phyloP scores from a whole-genome alignment of 352 stramenopile species.

The Globisporangium canariense region DNA sequence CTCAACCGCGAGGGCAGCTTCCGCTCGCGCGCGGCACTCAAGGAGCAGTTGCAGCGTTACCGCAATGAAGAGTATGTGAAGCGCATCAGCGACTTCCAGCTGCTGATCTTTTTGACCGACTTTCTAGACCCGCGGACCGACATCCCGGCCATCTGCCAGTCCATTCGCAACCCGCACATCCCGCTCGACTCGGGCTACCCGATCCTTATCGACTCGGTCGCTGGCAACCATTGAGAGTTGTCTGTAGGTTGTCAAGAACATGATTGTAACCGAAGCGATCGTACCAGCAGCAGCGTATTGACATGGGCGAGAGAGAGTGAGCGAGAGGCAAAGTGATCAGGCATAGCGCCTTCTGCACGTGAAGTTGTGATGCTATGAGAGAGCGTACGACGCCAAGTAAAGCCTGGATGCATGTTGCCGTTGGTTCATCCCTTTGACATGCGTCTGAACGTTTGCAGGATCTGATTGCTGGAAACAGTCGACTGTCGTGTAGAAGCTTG shows the following conservation, averaged over 20 bases:
- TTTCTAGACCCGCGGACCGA: constrained; percentile 91
- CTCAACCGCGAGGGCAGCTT: constrained; percentile 86
- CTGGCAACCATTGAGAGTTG: constrained; percentile 52
- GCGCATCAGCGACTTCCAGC: constrained; percentile 95
- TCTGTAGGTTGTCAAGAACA: not conserved
- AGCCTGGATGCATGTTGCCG: no score
- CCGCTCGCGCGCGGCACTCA: constrained; percentile 90
- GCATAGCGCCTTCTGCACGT: no score
- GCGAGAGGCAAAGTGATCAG: no score
- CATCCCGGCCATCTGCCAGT: constrained; percentile 91
- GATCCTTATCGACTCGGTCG: constrained; percentile 94
- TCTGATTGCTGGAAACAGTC: not conserved
- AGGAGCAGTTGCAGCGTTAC: constrained; percentile 86
- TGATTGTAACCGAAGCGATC: no score
- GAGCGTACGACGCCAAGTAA: no score
- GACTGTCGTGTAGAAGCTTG: no score
- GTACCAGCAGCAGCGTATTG: not conserved
- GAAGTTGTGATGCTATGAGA: not conserved
- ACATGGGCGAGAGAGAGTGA: not conserved
- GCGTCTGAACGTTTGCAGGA: not conserved
- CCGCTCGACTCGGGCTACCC: constrained; percentile 95
- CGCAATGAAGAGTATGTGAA: constrained; percentile 71
- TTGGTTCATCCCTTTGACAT: no score
- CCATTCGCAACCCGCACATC: constrained; percentile 84
- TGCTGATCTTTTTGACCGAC: constrained; percentile 93